Base-by-base conservation (phyloP, 2,329 filamentous ascomycete species). In the Westerdykella aurantiaca region DNA sequence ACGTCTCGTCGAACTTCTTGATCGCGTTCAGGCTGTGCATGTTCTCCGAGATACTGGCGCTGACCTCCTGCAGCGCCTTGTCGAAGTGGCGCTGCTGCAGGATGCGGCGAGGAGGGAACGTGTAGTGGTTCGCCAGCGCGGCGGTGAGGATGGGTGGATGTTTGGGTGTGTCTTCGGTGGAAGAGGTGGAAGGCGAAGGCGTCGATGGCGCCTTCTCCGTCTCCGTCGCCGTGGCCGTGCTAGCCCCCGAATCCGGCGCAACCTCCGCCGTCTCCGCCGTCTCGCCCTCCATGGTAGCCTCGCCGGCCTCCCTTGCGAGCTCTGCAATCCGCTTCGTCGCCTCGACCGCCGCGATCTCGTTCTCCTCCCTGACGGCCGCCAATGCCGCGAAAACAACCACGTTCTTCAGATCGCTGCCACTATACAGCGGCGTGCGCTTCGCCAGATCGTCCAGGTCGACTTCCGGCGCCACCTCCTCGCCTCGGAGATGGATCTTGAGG, bases 1-100 rank as follows among this genome's bases (percentile, higher is more conserved):
- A 98, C 65, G 91, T 86, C 69, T 95, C 88, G 63, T 98, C 93
- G 61, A 97, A 98, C 69, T 94, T 94, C 56, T 88, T 80, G 57
- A 98, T 95, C 11, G 87, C 86, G 52, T 81, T 80, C 49, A 98
- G 72, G 25, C 82, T 88, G 39, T 81, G 76, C 91, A 96, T 97
- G 60, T 98, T 90, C 67, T 96, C 91, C 56, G 82, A 90, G 53
- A 96, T 90, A 57, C 87, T 94, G 0, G 93, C 89, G 44, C 85
- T 87, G 54, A 98, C 95, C 67, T 97, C 90, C 57, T 81, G 79
- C 57, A 95, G 75, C 2, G 88, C 93, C 53, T 81, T 85, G 13
- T 90, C 85, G 60, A 98, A 97, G 69, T 98, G 93, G 2, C 74
- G 67, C 17, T 70, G 68, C 3, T 72, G 74, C 23, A 98, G 74